phyloP scores from a whole-genome alignment of 2,329 filamentous ascomycete species.

The Fusarium succisae region DNA sequence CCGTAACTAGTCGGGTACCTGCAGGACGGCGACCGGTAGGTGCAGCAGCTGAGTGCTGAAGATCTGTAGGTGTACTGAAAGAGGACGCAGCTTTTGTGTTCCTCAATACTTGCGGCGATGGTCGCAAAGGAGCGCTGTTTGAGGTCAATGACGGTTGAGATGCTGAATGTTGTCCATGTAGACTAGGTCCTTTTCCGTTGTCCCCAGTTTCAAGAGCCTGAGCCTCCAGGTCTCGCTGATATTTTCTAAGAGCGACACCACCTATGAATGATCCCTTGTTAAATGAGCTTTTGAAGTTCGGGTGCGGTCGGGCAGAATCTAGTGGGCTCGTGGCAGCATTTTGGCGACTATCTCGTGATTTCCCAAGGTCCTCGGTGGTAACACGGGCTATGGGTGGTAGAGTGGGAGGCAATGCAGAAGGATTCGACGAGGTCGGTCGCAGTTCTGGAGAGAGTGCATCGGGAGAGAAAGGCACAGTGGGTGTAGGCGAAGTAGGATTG shows the following conservation, averaged over 20 bases:
- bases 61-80: constrained; percentile 61
- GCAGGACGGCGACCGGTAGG: constrained; percentile 54
- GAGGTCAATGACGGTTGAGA: constrained; percentile 31
- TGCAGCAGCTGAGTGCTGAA: constrained; percentile 49
- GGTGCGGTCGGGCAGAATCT: constrained; percentile 40
- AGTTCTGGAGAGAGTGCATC: constrained; percentile 52
- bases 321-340: constrained; percentile 37
- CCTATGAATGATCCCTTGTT: constrained; percentile 61
- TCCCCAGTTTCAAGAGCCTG: constrained; percentile 37
- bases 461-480: constrained; percentile 51
- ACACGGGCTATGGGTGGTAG: constrained; percentile 63
- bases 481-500: constrained; percentile 51
- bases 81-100: constrained; percentile 48
- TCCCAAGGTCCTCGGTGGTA: constrained; percentile 52
- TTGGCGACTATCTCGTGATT: constrained; percentile 36
- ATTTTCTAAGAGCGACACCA: constrained; percentile 63
- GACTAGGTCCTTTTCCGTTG: constrained; percentile 18
- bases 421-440: constrained; percentile 47
- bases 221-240: constrained; percentile 52
- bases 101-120: constrained; percentile 35
- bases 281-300: constrained; percentile 47
- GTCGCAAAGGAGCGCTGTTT: constrained; percentile 40
- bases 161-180: constrained; percentile 26
- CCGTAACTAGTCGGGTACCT: constrained; percentile 52
- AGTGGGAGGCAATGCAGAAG: constrained; percentile 55